A percentile compares a stretch with the other conserved stretches of the same genome.
These are phyloP conservation scores for Marasmius oreades DNA, from an alignment of 1,284 basidiomycete genomes.

Conservation along the genomic window DNA sequence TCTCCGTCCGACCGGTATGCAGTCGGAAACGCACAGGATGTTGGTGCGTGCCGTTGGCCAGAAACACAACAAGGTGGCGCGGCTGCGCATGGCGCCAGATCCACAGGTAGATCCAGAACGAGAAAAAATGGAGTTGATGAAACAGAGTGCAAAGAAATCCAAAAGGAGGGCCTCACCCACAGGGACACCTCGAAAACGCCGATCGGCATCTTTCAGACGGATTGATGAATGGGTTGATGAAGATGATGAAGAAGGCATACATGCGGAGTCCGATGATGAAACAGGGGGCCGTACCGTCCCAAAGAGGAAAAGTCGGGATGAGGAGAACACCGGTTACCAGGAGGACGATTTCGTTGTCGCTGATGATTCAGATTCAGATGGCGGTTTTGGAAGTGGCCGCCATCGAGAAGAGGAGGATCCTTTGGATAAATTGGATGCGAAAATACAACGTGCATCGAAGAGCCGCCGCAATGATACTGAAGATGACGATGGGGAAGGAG, in stretches of 20 bases:
- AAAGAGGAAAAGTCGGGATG: constrained; percentile 39
- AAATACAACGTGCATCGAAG: constrained; percentile 46
- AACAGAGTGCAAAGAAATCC: constrained; percentile 59
- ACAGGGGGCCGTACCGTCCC: constrained; percentile 35
- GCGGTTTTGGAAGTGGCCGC: constrained; percentile 32
- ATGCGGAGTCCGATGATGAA: constrained; percentile 20
- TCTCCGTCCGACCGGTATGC: constrained; percentile 84
- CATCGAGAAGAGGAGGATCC: constrained; percentile 53
- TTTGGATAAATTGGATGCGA: constrained; percentile 66
- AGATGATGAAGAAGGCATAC: constrained; percentile 47
- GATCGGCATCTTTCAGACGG: constrained; percentile 41
- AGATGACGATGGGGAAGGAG: constrained; percentile 33
- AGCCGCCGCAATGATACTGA: constrained; percentile 30
- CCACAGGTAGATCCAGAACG: constrained; percentile 71
- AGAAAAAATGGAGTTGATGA: constrained; percentile 67
- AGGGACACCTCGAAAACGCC: constrained; percentile 43
- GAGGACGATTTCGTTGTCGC: constrained; percentile 82
- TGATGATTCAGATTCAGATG: constrained; percentile 69
- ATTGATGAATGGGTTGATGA: constrained; percentile 40
- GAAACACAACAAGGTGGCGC: constrained; percentile 76
- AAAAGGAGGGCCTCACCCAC: constrained; percentile 44
- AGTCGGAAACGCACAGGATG: constrained; percentile 85
- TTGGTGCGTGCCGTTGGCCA: constrained; percentile 85
- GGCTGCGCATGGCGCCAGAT: constrained; percentile 72
- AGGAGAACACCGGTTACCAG: constrained; percentile 61